A percentile compares a stretch with the other conserved stretches of the same genome.
phyloP scores from a whole-genome alignment of 2,329 filamentous ascomycete species.

The Alternaria metachromatica region DNA sequence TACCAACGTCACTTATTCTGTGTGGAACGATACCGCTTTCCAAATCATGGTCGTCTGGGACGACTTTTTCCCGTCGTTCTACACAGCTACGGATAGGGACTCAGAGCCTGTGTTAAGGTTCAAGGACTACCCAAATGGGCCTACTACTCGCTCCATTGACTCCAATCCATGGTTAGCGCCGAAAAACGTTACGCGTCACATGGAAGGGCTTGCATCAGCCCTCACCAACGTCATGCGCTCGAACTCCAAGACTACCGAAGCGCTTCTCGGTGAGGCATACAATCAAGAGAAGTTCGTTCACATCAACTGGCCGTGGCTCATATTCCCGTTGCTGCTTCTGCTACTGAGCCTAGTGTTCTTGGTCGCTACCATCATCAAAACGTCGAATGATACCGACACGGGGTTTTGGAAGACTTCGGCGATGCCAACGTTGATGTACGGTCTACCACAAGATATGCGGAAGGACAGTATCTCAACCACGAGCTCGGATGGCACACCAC shows the following conservation, averaged over 20 bases:
- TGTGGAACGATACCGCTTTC: neutral
- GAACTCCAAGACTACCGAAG: neutral
- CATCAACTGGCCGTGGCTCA: conserved; percentile 34
- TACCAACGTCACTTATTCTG: neutral
- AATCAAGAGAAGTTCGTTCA: conserved; percentile 14
- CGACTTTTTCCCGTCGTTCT: too few species aligned
- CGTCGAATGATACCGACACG: neutral
- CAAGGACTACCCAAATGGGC: too few species aligned
- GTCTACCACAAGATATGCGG: conserved; percentile 19
- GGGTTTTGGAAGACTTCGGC: conserved; percentile 41
- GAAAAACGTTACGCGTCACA: too few species aligned
- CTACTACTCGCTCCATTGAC: too few species aligned
- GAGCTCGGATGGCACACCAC: neutral
- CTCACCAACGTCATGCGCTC: conserved; percentile 32
- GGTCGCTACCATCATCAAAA: conserved; percentile 19
- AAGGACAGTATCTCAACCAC: neutral
- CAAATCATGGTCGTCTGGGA: too few species aligned
- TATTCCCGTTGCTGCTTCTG: conserved; percentile 30
- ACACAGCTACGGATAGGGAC: too few species aligned
- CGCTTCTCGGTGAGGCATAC: conserved; percentile 17
- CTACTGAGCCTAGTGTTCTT: conserved; percentile 31
- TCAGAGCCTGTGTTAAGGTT: too few species aligned
- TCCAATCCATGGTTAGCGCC: too few species aligned
- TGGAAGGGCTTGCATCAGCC: neutral
- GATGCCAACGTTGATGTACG: conserved; percentile 29